These are phyloP conservation scores for Teunomyces funiuensis DNA, from an alignment of 805 yeast genomes.

Conservation along the genomic window DNA sequence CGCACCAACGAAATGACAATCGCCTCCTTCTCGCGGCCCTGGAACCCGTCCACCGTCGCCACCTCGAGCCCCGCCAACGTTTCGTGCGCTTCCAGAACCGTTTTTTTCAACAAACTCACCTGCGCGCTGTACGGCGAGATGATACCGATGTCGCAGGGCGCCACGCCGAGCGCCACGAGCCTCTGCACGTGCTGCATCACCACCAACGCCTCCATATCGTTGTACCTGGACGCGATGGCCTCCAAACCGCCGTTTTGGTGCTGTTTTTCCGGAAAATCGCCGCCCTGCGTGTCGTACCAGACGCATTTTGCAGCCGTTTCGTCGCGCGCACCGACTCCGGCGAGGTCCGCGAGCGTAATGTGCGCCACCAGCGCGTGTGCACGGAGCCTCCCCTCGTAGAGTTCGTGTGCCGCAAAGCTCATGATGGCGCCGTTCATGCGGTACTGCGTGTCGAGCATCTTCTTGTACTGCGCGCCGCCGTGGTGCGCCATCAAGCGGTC, in stretches of 20 bases:
- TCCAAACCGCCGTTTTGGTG: conserved; percentile 26
- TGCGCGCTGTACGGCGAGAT: conserved; percentile 93
- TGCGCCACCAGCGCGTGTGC: conserved; percentile 62
- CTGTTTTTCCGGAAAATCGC: conserved; percentile 66
- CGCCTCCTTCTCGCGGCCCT: conserved; percentile 91
- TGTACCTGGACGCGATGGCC: conserved; percentile 58
- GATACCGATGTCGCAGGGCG: conserved; percentile 65
- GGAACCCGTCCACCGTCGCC: conserved; percentile 93
- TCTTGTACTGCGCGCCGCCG: conserved; percentile 47
- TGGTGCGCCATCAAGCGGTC: conserved; percentile 62
- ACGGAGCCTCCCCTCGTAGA: conserved; percentile 61
- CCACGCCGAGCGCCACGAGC: conserved; percentile 54
- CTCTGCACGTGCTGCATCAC: conserved; percentile 56
- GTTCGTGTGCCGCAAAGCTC: conserved; percentile 67
- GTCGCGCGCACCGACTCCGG: conserved; percentile 44
- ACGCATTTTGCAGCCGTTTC: conserved; percentile 56
- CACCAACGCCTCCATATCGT: conserved; percentile 71
- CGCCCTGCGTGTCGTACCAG: conserved; percentile 96
- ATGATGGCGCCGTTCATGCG: conserved; percentile 81
- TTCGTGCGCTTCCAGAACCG: conserved; percentile 16
- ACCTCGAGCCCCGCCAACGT: conserved; percentile 56
- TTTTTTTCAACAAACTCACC: conserved; percentile 57
- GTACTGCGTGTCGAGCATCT: conserved; percentile 74
- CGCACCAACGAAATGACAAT: conserved; percentile 80
- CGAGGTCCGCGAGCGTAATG: conserved; percentile 54